Evolutionary conservation across 768 basidiomycete species (phyloP).

Genomic region (Chiua virens): DNA sequence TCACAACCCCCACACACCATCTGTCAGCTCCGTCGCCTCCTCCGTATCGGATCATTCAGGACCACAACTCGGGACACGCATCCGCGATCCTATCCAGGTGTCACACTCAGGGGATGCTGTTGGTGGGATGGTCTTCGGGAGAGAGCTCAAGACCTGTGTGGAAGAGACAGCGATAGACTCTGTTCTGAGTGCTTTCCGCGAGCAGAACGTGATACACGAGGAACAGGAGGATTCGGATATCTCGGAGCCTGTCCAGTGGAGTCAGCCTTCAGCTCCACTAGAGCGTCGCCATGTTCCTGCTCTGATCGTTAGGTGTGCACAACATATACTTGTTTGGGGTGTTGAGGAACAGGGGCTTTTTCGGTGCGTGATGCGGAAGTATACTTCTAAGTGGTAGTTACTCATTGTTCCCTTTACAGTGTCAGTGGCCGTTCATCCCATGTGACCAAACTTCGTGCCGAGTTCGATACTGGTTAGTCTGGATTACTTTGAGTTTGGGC

Average conservation of each 20-base stretch:
- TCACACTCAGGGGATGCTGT: slow-evolving; percentile 34
- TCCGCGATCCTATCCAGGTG: slow-evolving; percentile 54
- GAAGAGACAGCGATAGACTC: slow-evolving; percentile 53
- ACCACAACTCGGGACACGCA: slow-evolving; percentile 52
- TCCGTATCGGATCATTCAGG: slow-evolving; percentile 51
- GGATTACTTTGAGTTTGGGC: not conserved
- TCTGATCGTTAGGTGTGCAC: slow-evolving; percentile 76
- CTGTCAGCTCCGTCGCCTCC: slow-evolving; percentile 49
- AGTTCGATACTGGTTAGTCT: slow-evolving; percentile 76
- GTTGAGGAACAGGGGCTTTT: slow-evolving; percentile 86
- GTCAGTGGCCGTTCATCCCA: slow-evolving; percentile 84
- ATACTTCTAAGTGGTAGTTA: not conserved
- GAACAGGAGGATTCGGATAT: not conserved
- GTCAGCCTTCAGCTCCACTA: slow-evolving; percentile 30
- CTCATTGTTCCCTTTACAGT: slow-evolving; percentile 39
- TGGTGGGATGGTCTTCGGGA: slow-evolving; percentile 66
- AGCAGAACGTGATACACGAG: slow-evolving; percentile 1
- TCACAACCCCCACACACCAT: slow-evolving; percentile 61
- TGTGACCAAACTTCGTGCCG: slow-evolving; percentile 66
- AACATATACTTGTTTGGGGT: slow-evolving; percentile 82
- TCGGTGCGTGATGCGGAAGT: slow-evolving; percentile 49
- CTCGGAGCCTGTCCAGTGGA: slow-evolving; percentile 5
- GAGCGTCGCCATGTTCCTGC: slow-evolving; percentile 65
- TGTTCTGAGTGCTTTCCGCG: slow-evolving; percentile 4
- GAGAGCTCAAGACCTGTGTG: slow-evolving; percentile 54